Evolutionary conservation across 2,329 filamentous ascomycete genomes (phyloP).

Genomic region (Hymenoscyphus fructigenus): DNA sequence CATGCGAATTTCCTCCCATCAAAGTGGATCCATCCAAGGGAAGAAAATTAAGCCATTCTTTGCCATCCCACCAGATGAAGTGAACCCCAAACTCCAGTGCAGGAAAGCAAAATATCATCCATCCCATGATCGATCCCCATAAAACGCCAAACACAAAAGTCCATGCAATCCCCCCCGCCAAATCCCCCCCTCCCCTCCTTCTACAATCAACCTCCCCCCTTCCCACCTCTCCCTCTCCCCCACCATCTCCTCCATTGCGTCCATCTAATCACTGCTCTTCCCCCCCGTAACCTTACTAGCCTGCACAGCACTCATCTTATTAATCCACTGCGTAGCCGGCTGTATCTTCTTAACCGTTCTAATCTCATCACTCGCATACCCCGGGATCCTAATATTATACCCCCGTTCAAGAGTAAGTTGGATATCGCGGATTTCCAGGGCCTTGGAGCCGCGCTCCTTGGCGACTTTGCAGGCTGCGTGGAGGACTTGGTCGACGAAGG

Average conservation of each 20-base stretch:
- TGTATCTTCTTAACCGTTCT: constrained; percentile 92
- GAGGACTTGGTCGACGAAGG: constrained; percentile 91
- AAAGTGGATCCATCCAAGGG: no score
- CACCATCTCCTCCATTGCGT: neutral
- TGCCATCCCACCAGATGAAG: no score
- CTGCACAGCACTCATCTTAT: constrained; percentile 96
- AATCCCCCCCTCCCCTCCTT: neutral
- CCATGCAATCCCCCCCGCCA: no score
- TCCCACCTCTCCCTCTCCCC: neutral
- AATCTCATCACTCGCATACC: constrained; percentile 91
- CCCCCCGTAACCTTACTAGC: constrained; percentile 77
- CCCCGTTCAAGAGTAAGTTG: constrained; percentile 80
- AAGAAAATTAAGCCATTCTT: no score
- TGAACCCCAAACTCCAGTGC: no score
- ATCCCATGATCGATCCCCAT: no score
- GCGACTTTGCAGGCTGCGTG: constrained; percentile 85
- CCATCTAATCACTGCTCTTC: constrained; percentile 32
- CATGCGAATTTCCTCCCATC: no score
- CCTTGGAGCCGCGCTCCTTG: constrained; percentile 87
- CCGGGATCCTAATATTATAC: constrained; percentile 90
- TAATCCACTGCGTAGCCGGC: constrained; percentile 84
- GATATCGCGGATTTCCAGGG: constrained; percentile 84
- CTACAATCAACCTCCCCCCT: no score
- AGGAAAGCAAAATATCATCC: no score
- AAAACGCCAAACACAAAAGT: no score